phyloP scores from a whole-genome alignment of 176 grass and related monocot species.

The Carex scoparia region DNA sequence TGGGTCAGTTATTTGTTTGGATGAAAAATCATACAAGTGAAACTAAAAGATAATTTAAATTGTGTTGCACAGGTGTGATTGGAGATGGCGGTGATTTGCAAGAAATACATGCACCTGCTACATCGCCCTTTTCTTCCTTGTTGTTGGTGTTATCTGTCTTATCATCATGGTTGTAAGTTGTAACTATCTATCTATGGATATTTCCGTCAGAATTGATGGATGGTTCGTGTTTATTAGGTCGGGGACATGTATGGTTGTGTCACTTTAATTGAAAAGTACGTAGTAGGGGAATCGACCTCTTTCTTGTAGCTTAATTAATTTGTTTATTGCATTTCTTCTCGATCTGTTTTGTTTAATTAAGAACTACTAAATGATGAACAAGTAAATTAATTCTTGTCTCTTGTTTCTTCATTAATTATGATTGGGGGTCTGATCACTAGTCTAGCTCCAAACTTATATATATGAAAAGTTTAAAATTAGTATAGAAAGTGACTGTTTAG shows the following conservation, averaged over 20 bases:
- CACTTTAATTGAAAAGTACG: neutral
- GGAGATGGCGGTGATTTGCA: neutral
- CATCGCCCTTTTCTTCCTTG: neutral
- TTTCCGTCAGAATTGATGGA: neutral
- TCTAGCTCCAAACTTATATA: too few species aligned
- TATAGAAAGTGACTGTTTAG: too few species aligned
- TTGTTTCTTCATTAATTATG: neutral
- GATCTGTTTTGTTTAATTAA: neutral
- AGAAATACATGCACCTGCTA: neutral
- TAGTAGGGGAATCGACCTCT: neutral
- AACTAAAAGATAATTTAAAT: neutral
- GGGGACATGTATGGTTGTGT: neutral
- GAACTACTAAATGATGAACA: conserved; percentile 5
- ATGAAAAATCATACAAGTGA: neutral
- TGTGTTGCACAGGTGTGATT: neutral
- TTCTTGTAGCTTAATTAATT: conserved; percentile 1
- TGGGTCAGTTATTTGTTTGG: neutral
- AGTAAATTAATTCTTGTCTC: neutral
- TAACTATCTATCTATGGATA: conserved; percentile 15
- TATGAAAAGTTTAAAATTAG: too few species aligned
- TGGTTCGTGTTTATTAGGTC: neutral
- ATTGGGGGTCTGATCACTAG: neutral
- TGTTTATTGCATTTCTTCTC: neutral
- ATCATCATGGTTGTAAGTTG: neutral
- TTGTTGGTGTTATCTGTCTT: conserved; percentile 4